Base-by-base conservation (phyloP, 1,139 yeast species). In the Debaryomyces robertsiae region DNA sequence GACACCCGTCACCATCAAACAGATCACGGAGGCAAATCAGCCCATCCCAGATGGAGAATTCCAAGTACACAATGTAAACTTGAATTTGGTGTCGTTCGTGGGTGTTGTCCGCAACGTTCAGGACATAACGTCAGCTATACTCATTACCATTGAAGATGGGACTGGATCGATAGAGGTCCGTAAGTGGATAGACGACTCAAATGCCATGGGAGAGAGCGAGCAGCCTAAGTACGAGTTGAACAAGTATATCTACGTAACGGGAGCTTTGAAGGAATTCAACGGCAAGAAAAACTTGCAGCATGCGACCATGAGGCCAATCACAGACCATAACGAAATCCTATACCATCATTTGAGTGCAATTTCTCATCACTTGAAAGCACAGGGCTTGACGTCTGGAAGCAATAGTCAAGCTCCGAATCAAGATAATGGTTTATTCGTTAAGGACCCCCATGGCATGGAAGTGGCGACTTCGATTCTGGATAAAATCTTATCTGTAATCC, bases 1-100 rank as follows among this genome's bases (percentile, higher is more conserved):
- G 35, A 83, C 90, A 1, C 95, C 97, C 0, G 93, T 89, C 10
- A 88, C 96, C 1, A 81, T 90, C 54, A 85, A 85, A 55, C 95
- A 87, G 63, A 73, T 89, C 44, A 67, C 75, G 45, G 88, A 82
- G 38, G 81, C 94, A 4, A 67, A 74, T 16, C 88, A 82, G 49
- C 69, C 69, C 4, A 75, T 78, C 6, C 85, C 86, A 32, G 96
- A 88, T 55, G 89, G 87, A 9, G 89, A 85, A n/a, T 84, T 80
- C 56, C 69, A 67, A 27, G 67, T 84, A 28, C 82, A 86, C 55
- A 84, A 82, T 39, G 79, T 77, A 38, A 81, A 78, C 38, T 67
- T 84, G 41, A 79, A 74, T 50, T 70, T 77, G 64, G 81, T 84
- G 22, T 71, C 81, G 19, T 73, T 85, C 48, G 81, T 83, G 11